Percentiles rank a stretch among this genome's conserved stretches.
phyloP scores from a whole-genome alignment of 1,284 basidiomycete species.

The Ustilago hordei region DNA sequence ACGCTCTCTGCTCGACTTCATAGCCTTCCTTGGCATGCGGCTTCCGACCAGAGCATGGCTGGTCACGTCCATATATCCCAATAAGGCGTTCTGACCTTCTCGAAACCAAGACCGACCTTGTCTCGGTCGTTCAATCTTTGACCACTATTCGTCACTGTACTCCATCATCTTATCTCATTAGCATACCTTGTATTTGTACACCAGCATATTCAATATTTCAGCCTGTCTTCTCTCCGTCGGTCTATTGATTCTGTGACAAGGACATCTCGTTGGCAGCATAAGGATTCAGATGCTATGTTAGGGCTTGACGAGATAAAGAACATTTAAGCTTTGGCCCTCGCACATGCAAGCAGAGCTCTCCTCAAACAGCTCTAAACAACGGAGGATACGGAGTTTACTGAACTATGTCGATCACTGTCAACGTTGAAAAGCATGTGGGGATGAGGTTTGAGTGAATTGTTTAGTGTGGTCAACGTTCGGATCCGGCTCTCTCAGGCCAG shows the following conservation, averaged over 20 bases:
- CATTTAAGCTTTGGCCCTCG: too few relatives aligned
- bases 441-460: not conserved
- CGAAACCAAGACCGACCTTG: slow-evolving; percentile 13
- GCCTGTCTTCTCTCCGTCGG: not conserved
- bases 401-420: not conserved
- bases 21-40: not conserved
- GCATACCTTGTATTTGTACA: slow-evolving; percentile 11
- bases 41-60: not conserved
- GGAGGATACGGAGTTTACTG: not conserved
- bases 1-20: not conserved
- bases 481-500: slow-evolving; percentile 13
- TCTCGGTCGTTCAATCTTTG: not conserved
- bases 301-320: too few relatives aligned
- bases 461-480: slow-evolving; percentile 15
- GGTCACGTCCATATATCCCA: slow-evolving; percentile 11
- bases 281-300: not conserved
- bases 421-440: too few relatives aligned
- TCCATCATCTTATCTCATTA: not conserved
- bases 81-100: not conserved
- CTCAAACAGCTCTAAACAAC: too few relatives aligned
- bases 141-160: not conserved
- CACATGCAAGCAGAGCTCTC: too few relatives aligned
- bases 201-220: slow-evolving; percentile 12
- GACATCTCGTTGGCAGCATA: not conserved
- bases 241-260: too few relatives aligned